Conservation (phyloP, 2,329 filamentous ascomycete genomes). For the Geosmithia morbida region DNA sequence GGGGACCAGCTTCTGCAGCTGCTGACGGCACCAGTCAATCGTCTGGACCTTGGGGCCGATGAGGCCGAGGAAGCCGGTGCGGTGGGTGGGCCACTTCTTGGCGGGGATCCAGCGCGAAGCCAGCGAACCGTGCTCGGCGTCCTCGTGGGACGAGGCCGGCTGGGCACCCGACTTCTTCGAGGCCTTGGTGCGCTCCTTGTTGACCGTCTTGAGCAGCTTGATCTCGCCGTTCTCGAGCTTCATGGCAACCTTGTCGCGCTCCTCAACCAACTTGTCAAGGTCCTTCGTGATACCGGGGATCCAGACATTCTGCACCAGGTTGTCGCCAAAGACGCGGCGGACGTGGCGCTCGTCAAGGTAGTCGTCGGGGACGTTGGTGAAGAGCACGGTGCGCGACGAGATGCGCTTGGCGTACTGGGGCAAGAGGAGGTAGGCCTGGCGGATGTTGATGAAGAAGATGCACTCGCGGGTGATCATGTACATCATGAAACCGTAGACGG, state of each 20-base stretch:
- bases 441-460: slow-evolving; percentile 86
- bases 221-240: slow-evolving; percentile 76
- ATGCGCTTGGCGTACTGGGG: slow-evolving; percentile 71
- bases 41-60: slow-evolving; percentile 62
- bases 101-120: slow-evolving; percentile 53
- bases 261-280: slow-evolving; percentile 62
- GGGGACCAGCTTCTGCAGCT: slow-evolving; percentile 40
- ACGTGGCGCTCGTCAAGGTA: slow-evolving; percentile 64
- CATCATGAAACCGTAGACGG: slow-evolving; percentile 79
- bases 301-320: slow-evolving; percentile 73
- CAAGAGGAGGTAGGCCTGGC: slow-evolving; percentile 85
- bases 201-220: slow-evolving; percentile 53
- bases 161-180: slow-evolving; percentile 16
- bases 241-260: slow-evolving; percentile 60
- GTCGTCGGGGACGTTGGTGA: slow-evolving; percentile 66
- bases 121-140: slow-evolving; percentile 47
- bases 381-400: slow-evolving; percentile 85
- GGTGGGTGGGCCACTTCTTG: slow-evolving; percentile 57
- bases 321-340: slow-evolving; percentile 61
- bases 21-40: slow-evolving; percentile 65
- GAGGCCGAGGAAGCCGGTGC: slow-evolving; percentile 45
- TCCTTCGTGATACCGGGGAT: slow-evolving; percentile 59
- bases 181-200: slow-evolving; percentile 20
- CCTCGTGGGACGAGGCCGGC: slow-evolving; percentile 15
- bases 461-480: slow-evolving; percentile 81